A percentile compares a stretch with the other conserved stretches of the same genome.
phyloP scores from a whole-genome alignment of 108 stramenopile species.

The Aurantiochytrium sp. region DNA sequence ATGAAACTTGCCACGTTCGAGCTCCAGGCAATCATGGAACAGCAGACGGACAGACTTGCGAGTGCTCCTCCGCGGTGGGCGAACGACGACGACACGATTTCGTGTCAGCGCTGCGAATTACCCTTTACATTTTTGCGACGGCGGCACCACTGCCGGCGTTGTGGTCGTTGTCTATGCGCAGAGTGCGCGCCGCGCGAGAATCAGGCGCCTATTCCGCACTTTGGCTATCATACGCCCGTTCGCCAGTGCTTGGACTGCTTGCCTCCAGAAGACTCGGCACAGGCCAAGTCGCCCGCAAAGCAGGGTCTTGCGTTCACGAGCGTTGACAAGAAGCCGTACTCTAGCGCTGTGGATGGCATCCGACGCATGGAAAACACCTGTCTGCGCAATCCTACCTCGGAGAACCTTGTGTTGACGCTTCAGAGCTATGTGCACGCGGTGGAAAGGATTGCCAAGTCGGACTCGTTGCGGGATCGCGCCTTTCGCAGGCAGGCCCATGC shows the following conservation, averaged over 20 bases:
- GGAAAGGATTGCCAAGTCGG: not conserved
- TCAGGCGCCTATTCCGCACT: not conserved
- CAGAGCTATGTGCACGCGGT: not conserved
- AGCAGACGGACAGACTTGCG: not conserved
- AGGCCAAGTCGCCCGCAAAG: not conserved
- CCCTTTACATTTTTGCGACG: not conserved
- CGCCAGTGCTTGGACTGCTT: not conserved
- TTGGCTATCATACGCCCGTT: not conserved
- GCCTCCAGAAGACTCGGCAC: not conserved
- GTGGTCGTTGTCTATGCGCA: not conserved
- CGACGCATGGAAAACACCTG: not conserved
- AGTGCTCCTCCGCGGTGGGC: not conserved
- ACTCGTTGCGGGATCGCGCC: not conserved
- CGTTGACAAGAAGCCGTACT: not conserved
- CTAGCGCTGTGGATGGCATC: not conserved
- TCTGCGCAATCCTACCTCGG: not conserved
- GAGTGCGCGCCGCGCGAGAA: not conserved
- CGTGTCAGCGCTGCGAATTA: not conserved
- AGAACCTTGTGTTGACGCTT: not conserved
- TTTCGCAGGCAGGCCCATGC: not conserved
- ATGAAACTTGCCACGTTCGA: not conserved
- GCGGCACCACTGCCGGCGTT: constrained; percentile 7
- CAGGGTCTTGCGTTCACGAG: not conserved
- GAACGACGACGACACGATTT: not conserved
- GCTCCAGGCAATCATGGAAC: not conserved